Base-by-base conservation (phyloP, 805 yeast genomes). In the Hanseniaspora clermontiae region DNA sequence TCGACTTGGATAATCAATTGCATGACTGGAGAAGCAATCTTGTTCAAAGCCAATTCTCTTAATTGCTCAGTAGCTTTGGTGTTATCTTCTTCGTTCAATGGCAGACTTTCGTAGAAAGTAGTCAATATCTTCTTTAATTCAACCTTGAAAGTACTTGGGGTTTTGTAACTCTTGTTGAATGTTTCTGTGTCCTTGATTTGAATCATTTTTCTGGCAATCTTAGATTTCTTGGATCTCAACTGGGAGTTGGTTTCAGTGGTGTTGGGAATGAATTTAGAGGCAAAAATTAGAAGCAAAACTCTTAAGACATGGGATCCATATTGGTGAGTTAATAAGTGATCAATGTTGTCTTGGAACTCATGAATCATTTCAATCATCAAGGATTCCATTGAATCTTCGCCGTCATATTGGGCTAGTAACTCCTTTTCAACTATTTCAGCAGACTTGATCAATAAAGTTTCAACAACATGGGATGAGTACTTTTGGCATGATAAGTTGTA, bases 391-490 rank as follows among this genome's bases (percentile, higher is more conserved):
- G 87, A 69, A 1, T 73, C 78, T 40, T 66, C 74, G 10, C 68
- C 76, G 15, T 62, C 66, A n/a, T 63, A 67, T 31, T 60, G 65
- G 6, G 64, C 66, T 50, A 83, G 68, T 32, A 87, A 64, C 65
- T 88, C 96, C 61, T 80, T 79, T 66, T 87, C 95, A 14, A 86
- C 75, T 55, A 84, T 66, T 0, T 86, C 80, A 2, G 96, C 91
- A 54, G 80, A 68, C 66, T 91, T 75, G 34, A 84, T 85, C 32
- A 91, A 68, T 39, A 89, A 73, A 0, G 97, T 87, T 68, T 91
- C 97, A 55, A 89, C 73, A 59, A 95, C 95, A 68, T 93, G 98
- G 0, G 97, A 90, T 1, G 96, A 82, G 66, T 88, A 91, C 66
- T 90, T 89, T 64, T 93, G 97, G 62, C 81, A 81, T 3, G 93